Evolutionary conservation across 495 filamentous ascomycete species (phyloP), one percentile per base, ranked within the genome.

Genomic region (Penicillium herquei): DNA sequence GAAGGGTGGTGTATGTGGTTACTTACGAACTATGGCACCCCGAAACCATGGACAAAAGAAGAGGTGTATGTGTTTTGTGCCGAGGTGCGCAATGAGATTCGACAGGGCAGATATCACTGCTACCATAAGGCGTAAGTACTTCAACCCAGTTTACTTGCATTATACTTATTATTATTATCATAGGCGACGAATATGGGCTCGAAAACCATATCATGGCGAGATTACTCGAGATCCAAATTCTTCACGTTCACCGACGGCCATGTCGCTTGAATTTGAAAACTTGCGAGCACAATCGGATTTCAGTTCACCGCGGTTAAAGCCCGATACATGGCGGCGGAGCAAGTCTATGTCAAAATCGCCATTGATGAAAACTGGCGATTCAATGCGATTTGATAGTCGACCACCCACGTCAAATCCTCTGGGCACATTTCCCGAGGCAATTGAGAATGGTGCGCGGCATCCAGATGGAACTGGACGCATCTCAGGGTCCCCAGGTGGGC

Each of bases 131-230:
- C 55, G 59, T 62, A 26, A n/a, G 30, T 33, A 14, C 32, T 26
- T 2, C 4, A 26, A 26, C 4, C 2, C 21, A 26, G 21, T 37
- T 1, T 37, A 13, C 9, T 10, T 44, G 43, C 17, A 49, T 21
- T 8, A 17, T 13, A 35, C 6, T n/a, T 6, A 41, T 52, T 16
- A 52, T 37, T n/a, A 6, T 6, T 7, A 26, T n/a, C 13, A n/a
- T 17, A 59, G 57, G 9, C 30, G 53, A 33, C 33, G 57, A 17
- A 48, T 59, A 16, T 59, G 57, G 57, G 57, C 57, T 7, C 33
- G 57, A 8, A 59, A 59, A 39, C 57, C 57, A 13, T 55, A 42
- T 8, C 57, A 76, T 90, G 92, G 33, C 87, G 81, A 44, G 88
- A 82, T 74, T 92, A 92, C 58, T 79, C 84, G 39, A 32, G 26